These are phyloP conservation scores for Simplicillium aogashimaense DNA, from an alignment of 2,329 filamentous ascomycete species.

Conservation along the genomic window DNA sequence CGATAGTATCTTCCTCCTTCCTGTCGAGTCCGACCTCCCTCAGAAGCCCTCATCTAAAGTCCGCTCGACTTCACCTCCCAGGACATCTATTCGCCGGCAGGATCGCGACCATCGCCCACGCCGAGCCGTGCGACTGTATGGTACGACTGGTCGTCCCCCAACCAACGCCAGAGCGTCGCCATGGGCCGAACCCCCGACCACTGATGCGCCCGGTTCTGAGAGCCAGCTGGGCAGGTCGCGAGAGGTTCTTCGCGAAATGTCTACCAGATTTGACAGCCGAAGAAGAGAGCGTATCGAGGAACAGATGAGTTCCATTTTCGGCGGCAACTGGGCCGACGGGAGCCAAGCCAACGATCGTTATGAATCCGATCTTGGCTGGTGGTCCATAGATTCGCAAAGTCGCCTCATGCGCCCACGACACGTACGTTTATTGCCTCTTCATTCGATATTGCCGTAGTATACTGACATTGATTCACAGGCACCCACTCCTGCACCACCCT, in stretches of 20 bases:
- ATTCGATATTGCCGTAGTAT: slow-evolving; percentile 27
- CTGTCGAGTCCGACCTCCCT: slow-evolving; percentile 31
- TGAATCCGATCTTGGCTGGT: slow-evolving; percentile 13
- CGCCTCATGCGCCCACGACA: slow-evolving; percentile 6
- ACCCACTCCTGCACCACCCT: no score
- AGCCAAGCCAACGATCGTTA: slow-evolving; percentile 4
- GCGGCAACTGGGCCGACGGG: slow-evolving; percentile 9
- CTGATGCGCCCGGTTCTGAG: neutral
- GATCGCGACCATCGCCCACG: neutral
- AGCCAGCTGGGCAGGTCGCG: slow-evolving; percentile 1
- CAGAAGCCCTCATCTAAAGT: slow-evolving; percentile 22
- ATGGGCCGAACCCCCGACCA: slow-evolving; percentile 11
- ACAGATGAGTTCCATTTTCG: slow-evolving; percentile 15
- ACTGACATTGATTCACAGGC: no score
- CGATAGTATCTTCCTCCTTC: slow-evolving; percentile 33
- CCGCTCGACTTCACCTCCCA: slow-evolving; percentile 16
- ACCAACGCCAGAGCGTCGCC: slow-evolving; percentile 5
- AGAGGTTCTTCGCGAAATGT: slow-evolving; percentile 13
- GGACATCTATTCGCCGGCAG: no score
- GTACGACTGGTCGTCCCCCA: slow-evolving; percentile 2
- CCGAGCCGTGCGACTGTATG: slow-evolving; percentile 15
- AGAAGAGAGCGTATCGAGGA: slow-evolving; percentile 17
- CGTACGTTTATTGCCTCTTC: slow-evolving; percentile 9
- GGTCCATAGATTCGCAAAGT: slow-evolving; percentile 5
- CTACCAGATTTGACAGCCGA: slow-evolving; percentile 10